phyloP scores from a whole-genome alignment of 768 basidiomycete species.

The Holtermannia corniformis region DNA sequence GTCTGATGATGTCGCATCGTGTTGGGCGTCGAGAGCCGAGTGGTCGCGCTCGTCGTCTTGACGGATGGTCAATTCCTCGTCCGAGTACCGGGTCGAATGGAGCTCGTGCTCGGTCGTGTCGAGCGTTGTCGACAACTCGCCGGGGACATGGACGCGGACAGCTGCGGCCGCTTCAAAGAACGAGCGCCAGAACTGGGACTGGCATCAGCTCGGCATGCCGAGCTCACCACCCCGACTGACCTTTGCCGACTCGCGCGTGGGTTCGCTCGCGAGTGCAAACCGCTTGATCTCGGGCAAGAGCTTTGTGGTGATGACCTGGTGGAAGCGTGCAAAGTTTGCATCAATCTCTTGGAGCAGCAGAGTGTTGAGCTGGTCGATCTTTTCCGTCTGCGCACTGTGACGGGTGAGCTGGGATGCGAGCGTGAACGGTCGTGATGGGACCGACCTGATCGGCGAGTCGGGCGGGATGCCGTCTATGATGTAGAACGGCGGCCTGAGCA shows the following conservation, averaged over 20 bases:
- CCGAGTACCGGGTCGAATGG: constrained; percentile 6
- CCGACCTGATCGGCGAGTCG: constrained; percentile 25
- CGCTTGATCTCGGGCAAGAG: constrained; percentile 81
- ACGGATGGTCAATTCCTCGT: constrained; percentile 16
- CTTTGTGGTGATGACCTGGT: constrained; percentile 67
- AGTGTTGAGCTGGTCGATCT: constrained; percentile 91
- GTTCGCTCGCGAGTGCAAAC: constrained; percentile 76
- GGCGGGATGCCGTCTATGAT: constrained; percentile 35
- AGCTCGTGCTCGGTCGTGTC: constrained; percentile 37
- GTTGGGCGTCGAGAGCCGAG: constrained; percentile 1
- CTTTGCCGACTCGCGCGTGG: constrained; percentile 81
- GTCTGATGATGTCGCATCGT: constrained; percentile 10
- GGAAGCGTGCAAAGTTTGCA: constrained; percentile 82
- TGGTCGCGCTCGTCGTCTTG: constrained; percentile 8
- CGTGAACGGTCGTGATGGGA: not conserved
- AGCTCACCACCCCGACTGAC: constrained; percentile 49
- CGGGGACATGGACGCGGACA: constrained; percentile 66
- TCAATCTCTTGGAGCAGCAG: constrained; percentile 89
- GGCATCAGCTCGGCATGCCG: not conserved
- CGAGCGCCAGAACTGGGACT: constrained; percentile 80
- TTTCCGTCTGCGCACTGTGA: constrained; percentile 74
- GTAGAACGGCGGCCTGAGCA: constrained; percentile 35
- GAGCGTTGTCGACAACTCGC: constrained; percentile 55
- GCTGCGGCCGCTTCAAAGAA: constrained; percentile 94
- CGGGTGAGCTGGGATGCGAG: constrained; percentile 55